Evolutionary conservation across 108 stramenopile species (phyloP).

Genomic region (Craspedostauros australis): DNA sequence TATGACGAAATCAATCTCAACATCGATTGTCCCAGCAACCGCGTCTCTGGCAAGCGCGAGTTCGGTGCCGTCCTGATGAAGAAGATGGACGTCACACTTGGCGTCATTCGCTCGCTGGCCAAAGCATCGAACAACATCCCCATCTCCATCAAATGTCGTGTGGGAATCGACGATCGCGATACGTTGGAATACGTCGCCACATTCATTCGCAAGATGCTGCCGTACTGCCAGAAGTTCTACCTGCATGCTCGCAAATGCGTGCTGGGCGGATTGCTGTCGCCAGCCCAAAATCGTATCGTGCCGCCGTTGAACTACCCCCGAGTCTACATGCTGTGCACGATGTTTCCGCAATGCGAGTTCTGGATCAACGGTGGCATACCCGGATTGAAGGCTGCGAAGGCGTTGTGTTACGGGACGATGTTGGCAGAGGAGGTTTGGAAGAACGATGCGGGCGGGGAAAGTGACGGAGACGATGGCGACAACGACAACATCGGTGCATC

Average conservation of each 20-base stretch:
- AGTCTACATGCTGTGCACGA: slow-evolving; percentile 48
- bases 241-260: slow-evolving; percentile 64
- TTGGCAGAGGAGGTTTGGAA: neutral
- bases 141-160: slow-evolving; percentile 65
- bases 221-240: slow-evolving; percentile 44
- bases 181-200: slow-evolving; percentile 36
- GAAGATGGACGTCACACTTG: neutral
- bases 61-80: slow-evolving; percentile 53
- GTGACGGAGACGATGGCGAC: neutral
- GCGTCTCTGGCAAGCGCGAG: slow-evolving; percentile 34
- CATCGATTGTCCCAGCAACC: slow-evolving; percentile 60
- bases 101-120: neutral
- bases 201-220: slow-evolving; percentile 28
- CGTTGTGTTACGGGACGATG: slow-evolving; percentile 34
- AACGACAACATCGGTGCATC: neutral
- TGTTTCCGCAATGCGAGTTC: slow-evolving; percentile 68
- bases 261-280: slow-evolving; percentile 36
- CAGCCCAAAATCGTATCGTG: slow-evolving; percentile 63
- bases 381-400: slow-evolving; percentile 42
- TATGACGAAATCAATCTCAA: slow-evolving; percentile 78
- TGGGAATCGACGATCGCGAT: slow-evolving; percentile 61
- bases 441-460: no score
- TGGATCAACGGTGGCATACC: slow-evolving; percentile 70
- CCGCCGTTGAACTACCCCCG: slow-evolving; percentile 70
- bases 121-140: slow-evolving; percentile 12